Evolutionary conservation across 305 asterid genomes (phyloP).

Genomic region (Euphrasia arctica): DNA sequence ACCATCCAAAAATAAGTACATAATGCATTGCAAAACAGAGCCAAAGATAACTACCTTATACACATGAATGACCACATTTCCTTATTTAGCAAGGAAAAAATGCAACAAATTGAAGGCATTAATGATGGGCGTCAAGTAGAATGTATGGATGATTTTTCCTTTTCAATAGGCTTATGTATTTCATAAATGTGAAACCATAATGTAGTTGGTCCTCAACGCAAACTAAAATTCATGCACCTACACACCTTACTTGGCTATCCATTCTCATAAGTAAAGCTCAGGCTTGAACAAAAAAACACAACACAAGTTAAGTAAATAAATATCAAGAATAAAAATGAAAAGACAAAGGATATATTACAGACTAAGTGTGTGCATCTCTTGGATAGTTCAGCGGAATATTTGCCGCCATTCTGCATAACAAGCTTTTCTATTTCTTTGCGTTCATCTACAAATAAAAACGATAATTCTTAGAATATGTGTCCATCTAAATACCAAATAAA

Average conservation of each 20-base stretch:
- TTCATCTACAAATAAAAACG: constrained; percentile 50
- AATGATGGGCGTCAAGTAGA: background rate
- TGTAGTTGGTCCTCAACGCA: too few relatives aligned
- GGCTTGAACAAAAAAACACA: constrained; percentile 1
- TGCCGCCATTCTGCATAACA: constrained; percentile 75
- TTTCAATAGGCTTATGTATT: background rate
- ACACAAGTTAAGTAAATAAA: constrained; percentile 17
- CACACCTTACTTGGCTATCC: too few relatives aligned
- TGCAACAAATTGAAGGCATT: background rate
- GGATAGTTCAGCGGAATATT: constrained; percentile 86
- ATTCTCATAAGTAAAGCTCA: too few relatives aligned
- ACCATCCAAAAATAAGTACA: constrained; percentile 10
- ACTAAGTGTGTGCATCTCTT: constrained; percentile 89
- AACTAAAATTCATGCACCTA: background rate
- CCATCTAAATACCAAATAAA: constrained; percentile 4
- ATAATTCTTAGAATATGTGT: constrained; percentile 14
- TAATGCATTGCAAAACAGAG: constrained; percentile 10
- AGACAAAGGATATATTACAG: constrained; percentile 77
- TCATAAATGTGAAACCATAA: too few relatives aligned
- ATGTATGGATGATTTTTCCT: background rate
- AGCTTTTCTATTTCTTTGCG: constrained; percentile 80
- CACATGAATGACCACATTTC: too few relatives aligned
- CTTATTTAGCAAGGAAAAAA: too few relatives aligned
- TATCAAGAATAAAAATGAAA: constrained; percentile 25
- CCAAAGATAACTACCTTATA: background rate